phyloP scores from a whole-genome alignment of 2,329 filamentous ascomycete genomes.

The Hymenotorrendiella dingleyae region DNA sequence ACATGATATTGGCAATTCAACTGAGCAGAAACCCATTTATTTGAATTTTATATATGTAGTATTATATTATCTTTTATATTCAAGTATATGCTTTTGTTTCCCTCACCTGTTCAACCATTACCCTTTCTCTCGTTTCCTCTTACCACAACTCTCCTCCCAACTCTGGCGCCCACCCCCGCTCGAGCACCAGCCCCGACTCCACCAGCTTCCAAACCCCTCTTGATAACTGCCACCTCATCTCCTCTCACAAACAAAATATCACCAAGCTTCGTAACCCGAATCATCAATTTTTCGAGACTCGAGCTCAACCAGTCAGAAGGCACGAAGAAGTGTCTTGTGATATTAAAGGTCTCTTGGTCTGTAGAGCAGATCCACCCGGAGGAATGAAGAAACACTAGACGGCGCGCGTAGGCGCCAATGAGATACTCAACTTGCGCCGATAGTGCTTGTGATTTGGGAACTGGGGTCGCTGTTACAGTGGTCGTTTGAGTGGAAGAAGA shows the following conservation, averaged over 20 bases:
- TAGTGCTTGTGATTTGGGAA: constrained; percentile 12
- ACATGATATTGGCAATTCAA: too few relatives aligned
- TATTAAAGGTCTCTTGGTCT: constrained; percentile 9
- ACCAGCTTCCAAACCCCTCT: constrained; percentile 25
- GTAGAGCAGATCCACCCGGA: constrained; percentile 29
- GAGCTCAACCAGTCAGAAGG: constrained; percentile 30
- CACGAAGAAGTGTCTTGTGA: constrained; percentile 29
- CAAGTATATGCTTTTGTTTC: too few relatives aligned
- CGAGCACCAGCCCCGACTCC: too few relatives aligned
- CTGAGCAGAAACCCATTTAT: too few relatives aligned
- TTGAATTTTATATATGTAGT: too few relatives aligned
- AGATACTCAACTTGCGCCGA: constrained; percentile 18
- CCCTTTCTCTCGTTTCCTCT: too few relatives aligned
- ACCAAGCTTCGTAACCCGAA: constrained; percentile 9
- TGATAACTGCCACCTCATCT: constrained; percentile 25
- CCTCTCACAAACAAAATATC: constrained; percentile 26
- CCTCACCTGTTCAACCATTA: too few relatives aligned
- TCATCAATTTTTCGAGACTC: constrained; percentile 15
- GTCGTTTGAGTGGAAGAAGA: neutral
- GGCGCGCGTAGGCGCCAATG: constrained; percentile 19
- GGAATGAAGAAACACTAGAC: constrained; percentile 26
- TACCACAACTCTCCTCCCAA: too few relatives aligned
- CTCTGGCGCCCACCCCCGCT: too few relatives aligned
- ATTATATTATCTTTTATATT: too few relatives aligned
- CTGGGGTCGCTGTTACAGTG: neutral